A percentile compares a stretch with the other conserved stretches of the same genome.
Evolutionary conservation across 257 asterid species (phyloP).

Genomic region (Verbascum thapsus): DNA sequence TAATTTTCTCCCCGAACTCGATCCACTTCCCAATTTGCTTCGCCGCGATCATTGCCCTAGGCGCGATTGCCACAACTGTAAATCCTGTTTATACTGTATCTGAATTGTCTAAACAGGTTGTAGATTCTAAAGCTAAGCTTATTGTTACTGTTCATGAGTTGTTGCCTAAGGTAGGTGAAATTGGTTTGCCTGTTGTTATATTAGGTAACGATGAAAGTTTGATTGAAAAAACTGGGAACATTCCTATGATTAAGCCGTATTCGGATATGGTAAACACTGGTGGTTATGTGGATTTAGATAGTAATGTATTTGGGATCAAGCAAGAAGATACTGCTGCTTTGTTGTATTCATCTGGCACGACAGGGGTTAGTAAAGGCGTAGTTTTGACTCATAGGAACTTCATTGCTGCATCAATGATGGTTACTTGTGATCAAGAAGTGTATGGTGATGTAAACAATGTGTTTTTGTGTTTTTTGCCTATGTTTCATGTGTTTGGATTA

Average conservation of each 20-base stretch:
- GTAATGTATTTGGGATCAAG: constrained; percentile 30
- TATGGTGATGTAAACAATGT: constrained; percentile 57
- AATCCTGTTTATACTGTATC: constrained; percentile 69
- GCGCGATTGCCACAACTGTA: constrained; percentile 88
- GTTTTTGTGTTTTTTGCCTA: constrained; percentile 73
- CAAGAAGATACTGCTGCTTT: constrained; percentile 73
- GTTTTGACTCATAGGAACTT: constrained; percentile 74
- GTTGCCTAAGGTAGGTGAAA: constrained; percentile 55
- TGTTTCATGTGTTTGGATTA: constrained; percentile 94
- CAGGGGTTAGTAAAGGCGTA: constrained; percentile 90
- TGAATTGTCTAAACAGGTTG: constrained; percentile 75
- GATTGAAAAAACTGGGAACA: constrained; percentile 25
- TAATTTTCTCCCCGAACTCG: constrained; percentile 76
- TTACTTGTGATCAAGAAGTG: constrained; percentile 66
- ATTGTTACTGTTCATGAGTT: constrained; percentile 71
- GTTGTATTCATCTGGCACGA: constrained; percentile 92
- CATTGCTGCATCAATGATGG: constrained; percentile 66
- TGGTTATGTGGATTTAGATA: constrained; percentile 47
- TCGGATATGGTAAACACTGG: constrained; percentile 48
- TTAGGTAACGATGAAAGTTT: constrained; percentile 38
- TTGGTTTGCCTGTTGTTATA: constrained; percentile 59
- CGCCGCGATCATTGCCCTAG: constrained; percentile 57
- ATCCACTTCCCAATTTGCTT: constrained; percentile 65
- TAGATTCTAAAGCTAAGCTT: constrained; percentile 68
- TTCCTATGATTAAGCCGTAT: constrained; percentile 39